These are phyloP conservation scores for Aspergillus oerlinghausenensis DNA, from an alignment of 2,329 filamentous ascomycete genomes.

Conservation along the genomic window DNA sequence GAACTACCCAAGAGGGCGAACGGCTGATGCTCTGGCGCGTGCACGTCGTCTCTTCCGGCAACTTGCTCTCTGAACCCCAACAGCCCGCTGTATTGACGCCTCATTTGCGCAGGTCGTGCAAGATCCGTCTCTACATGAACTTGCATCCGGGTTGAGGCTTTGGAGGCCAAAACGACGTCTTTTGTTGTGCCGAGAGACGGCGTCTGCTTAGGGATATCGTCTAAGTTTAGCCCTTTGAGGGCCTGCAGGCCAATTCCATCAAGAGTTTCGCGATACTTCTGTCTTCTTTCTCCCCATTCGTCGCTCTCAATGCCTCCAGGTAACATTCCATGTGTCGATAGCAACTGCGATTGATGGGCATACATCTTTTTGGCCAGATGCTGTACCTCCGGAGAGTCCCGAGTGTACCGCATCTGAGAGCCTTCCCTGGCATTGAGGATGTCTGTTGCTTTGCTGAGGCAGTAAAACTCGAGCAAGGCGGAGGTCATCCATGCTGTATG, in stretches of 20 bases:
- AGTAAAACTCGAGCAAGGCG: conserved; percentile 44
- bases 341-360: conserved; percentile 38
- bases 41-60: conserved; percentile 12
- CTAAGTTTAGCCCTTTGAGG: conserved; percentile 32
- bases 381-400: conserved; percentile 39
- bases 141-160: conserved; percentile 12
- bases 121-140: conserved; percentile 11
- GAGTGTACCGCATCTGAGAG: conserved; percentile 32
- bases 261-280: conserved; percentile 42
- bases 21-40: conserved; percentile 18
- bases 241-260: conserved; percentile 37
- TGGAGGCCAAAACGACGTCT: conserved; percentile 20
- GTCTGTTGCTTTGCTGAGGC: conserved; percentile 40
- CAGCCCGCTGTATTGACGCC: conserved; percentile 5
- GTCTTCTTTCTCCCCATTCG: conserved; percentile 30
- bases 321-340: conserved; percentile 40
- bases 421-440: conserved; percentile 39
- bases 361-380: conserved; percentile 41
- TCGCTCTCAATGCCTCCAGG: conserved; percentile 38
- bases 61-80: conserved; percentile 18
- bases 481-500: conserved; percentile 41
- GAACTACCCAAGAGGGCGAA: conserved; percentile 26
- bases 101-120: conserved; percentile 10
- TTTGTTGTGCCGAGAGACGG: conserved; percentile 17
- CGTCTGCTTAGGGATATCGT: conserved; percentile 13